Evolutionary conservation across 441 rosid species (phyloP).

Genomic region (Corymbia citriodora): DNA sequence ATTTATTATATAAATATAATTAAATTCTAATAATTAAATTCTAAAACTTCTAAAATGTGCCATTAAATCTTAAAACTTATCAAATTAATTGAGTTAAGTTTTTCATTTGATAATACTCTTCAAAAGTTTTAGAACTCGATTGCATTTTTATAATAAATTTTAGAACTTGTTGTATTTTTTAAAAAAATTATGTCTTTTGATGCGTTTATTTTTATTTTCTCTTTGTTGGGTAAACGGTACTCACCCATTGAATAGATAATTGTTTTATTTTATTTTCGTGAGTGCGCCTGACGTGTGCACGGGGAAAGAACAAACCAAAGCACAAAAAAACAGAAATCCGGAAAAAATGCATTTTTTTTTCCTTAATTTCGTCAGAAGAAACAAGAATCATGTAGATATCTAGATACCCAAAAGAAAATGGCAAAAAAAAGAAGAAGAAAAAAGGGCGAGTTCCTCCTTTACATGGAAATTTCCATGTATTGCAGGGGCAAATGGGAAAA

Average conservation of each 20-base stretch:
- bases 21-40: too few relatives aligned
- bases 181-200: too few relatives aligned
- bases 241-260: neutral
- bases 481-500: neutral
- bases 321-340: neutral
- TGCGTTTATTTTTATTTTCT: too few relatives aligned
- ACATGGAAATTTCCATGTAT: neutral
- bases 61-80: too few relatives aligned
- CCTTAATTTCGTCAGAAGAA: neutral
- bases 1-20: too few relatives aligned
- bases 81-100: too few relatives aligned
- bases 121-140: too few relatives aligned
- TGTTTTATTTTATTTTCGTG: neutral
- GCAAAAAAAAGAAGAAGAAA: accelerated
- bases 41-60: too few relatives aligned
- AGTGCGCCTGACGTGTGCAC: neutral
- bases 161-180: too few relatives aligned
- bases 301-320: neutral
- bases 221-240: neutral
- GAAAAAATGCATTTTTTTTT: too few relatives aligned
- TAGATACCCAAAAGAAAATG: neutral
- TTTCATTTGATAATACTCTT: too few relatives aligned
- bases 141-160: too few relatives aligned
- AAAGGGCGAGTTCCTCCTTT: accelerated
- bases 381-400: neutral